Percentiles rank a stretch among this genome's conserved stretches.
Evolutionary conservation across 1,139 yeast species (phyloP).

Genomic region (Yamadazyma epiphylla): DNA sequence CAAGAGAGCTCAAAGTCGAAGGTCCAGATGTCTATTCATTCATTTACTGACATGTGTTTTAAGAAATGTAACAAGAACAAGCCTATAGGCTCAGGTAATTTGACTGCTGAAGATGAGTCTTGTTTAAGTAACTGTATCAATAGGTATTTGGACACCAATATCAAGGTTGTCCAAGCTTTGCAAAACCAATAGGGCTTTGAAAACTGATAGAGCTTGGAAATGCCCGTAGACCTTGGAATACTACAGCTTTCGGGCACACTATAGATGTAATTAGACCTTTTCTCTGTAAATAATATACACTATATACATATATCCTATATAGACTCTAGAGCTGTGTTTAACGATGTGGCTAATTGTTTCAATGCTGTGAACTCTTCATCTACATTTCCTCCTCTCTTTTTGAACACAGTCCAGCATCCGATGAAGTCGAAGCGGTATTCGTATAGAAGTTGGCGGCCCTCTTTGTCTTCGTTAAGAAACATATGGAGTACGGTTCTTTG

Average conservation of each 20-base stretch:
- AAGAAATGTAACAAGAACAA: slow-evolving; percentile 66
- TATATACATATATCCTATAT: slow-evolving; percentile 2
- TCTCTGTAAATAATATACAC: slow-evolving; percentile 1
- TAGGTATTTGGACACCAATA: slow-evolving; percentile 83
- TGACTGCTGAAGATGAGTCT: slow-evolving; percentile 58
- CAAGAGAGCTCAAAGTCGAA: slow-evolving; percentile 83
- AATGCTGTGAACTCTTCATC: slow-evolving; percentile 3
- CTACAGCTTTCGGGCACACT: too few relatives aligned
- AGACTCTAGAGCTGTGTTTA: slow-evolving; percentile 2
- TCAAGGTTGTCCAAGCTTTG: slow-evolving; percentile 66
- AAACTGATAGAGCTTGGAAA: too few relatives aligned
- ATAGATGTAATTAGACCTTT: neutral
- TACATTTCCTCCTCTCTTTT: slow-evolving; percentile 5
- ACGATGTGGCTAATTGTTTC: slow-evolving; percentile 5
- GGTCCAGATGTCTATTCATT: slow-evolving; percentile 81
- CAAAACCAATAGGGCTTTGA: slow-evolving; percentile 32
- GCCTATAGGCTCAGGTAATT: slow-evolving; percentile 47
- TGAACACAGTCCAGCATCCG: slow-evolving; percentile 25
- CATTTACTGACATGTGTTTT: slow-evolving; percentile 87
- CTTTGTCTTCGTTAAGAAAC: slow-evolving; percentile 11
- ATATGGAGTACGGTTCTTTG: slow-evolving; percentile 15
- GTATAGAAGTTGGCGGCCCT: slow-evolving; percentile 17
- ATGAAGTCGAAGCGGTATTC: slow-evolving; percentile 33
- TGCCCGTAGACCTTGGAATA: too few relatives aligned
- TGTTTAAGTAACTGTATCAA: slow-evolving; percentile 82